Evolutionary conservation across 495 filamentous ascomycete species (phyloP).

Genomic region (Xylaria sp.): DNA sequence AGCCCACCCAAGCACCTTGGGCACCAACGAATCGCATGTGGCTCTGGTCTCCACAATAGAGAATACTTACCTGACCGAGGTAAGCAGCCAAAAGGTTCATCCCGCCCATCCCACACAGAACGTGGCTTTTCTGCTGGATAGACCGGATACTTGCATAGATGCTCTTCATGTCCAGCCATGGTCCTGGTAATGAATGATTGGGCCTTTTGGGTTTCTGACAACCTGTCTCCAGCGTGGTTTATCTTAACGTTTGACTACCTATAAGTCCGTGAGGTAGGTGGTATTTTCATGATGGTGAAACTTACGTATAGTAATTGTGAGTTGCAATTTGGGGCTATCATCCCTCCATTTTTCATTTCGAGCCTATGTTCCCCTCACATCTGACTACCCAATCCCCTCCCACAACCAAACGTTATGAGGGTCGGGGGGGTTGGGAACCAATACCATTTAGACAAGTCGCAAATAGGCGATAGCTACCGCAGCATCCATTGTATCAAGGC

Average conservation of each 20-base stretch:
- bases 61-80: too few species aligned
- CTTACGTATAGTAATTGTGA: neutral
- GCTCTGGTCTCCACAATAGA: neutral
- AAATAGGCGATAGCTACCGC: conserved; percentile 8
- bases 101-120: conserved; percentile 15
- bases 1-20: neutral
- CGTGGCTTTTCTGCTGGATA: neutral
- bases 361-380: neutral
- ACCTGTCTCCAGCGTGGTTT: neutral
- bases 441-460: conserved; percentile 26
- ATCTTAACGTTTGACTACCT: neutral
- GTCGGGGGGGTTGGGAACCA: conserved; percentile 9
- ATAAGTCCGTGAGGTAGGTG: neutral
- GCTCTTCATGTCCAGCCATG: neutral
- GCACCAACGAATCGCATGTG: neutral
- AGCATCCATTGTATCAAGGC: conserved; percentile 7
- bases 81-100: conserved; percentile 10
- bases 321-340: neutral
- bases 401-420: neutral
- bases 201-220: neutral
- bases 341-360: neutral
- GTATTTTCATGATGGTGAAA: neutral
- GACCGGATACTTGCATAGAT: neutral
- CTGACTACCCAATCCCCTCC: neutral
- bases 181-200: neutral